Evolutionary conservation across 1,139 yeast species (phyloP).

Genomic region (Pichia sp.): DNA sequence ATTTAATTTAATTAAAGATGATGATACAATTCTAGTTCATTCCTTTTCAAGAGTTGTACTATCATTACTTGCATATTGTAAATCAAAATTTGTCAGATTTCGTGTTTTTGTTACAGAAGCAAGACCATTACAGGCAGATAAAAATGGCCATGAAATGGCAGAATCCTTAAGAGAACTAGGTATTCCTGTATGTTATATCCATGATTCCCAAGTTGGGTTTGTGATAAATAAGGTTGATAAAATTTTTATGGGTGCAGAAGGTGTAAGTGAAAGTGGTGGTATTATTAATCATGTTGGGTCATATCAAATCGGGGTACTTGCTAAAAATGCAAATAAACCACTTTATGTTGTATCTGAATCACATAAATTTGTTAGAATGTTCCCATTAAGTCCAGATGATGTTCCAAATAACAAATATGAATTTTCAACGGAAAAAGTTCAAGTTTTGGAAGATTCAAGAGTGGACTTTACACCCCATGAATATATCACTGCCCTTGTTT

Average conservation of each 20-base stretch:
- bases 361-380: constrained; percentile 93
- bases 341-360: constrained; percentile 91
- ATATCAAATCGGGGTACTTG: constrained; percentile 89
- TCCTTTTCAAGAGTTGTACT: constrained; percentile 88
- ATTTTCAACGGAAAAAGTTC: constrained; percentile 35
- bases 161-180: constrained; percentile 59
- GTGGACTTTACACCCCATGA: constrained; percentile 96
- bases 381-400: constrained; percentile 90
- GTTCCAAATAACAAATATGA: constrained; percentile 46
- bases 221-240: constrained; percentile 89
- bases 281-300: constrained; percentile 94
- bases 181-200: constrained; percentile 86
- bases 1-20: constrained; percentile 83
- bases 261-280: constrained; percentile 98
- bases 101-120: constrained; percentile 91
- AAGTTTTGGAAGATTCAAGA: constrained; percentile 24
- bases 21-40: constrained; percentile 83
- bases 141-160: constrained; percentile 66
- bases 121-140: constrained; percentile 58
- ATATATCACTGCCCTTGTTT: constrained; percentile 87
- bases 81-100: constrained; percentile 67
- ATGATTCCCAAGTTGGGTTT: constrained; percentile 91
- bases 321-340: constrained; percentile 86
- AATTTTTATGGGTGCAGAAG: constrained; percentile 96
- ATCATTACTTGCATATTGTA: constrained; percentile 69